These are phyloP conservation scores for Excoecaria cochinchinensis DNA, from an alignment of 345 rosid species.

Conservation along the genomic window DNA sequence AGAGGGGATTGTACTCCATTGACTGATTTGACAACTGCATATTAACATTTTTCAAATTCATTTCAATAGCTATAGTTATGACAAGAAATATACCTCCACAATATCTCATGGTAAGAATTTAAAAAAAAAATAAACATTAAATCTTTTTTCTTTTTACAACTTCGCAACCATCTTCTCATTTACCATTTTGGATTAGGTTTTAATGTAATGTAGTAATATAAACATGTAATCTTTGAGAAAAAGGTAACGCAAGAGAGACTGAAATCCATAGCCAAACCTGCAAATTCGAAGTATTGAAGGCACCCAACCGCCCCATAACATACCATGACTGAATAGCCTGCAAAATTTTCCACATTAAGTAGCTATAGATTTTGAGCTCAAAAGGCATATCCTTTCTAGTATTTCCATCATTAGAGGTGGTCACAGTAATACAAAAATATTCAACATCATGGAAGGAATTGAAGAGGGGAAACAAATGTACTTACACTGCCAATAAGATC, in stretches of 20 bases:
- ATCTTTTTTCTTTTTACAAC: not conserved
- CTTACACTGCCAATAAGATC: constrained; percentile 79
- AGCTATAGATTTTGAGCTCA: not conserved
- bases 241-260: not conserved
- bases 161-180: not conserved
- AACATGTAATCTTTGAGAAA: not conserved
- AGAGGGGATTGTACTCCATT: constrained; percentile 73
- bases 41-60: not conserved
- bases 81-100: too few species aligned
- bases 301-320: constrained; percentile 93
- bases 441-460: constrained; percentile 7
- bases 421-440: constrained; percentile 6
- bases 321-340: constrained; percentile 95
- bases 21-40: constrained; percentile 74
- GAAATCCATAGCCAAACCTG: constrained; percentile 55
- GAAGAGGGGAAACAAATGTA: constrained; percentile 17
- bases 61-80: not conserved
- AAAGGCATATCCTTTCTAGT: not conserved
- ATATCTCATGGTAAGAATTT: not conserved
- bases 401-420: not conserved
- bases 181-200: too few species aligned
- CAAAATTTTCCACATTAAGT: constrained; percentile 6
- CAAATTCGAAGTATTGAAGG: constrained; percentile 85
- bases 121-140: not conserved
- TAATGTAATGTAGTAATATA: not conserved